Base-by-base conservation (phyloP, 441 rosid genomes). In the Populus hybrid region DNA sequence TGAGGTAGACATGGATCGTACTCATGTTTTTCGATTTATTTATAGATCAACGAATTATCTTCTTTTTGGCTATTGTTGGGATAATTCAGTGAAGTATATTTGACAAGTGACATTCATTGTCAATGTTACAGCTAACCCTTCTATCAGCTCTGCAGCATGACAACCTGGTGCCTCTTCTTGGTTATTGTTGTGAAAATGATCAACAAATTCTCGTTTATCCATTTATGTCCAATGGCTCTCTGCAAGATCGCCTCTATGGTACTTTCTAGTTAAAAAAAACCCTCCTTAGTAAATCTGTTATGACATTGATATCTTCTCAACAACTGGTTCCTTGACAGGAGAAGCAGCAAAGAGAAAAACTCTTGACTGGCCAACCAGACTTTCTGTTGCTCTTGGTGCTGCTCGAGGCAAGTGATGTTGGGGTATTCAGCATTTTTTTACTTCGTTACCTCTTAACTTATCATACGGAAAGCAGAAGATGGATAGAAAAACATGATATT, bases 181-280 rank as follows among this genome's bases (percentile, higher is more conserved):
- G 97, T 80, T 89, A 84, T 74, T 92, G 93, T 40, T 78, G 87
- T 20, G 97, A 92, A 74, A 85, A 87, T 65, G 97, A 92, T 70
- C 94, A 92, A 71, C 97, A 90, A 82, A 92, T 89, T 42, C 91
- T 92, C 11, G 90, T 92, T 50, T 92, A 92, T 81, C 91, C 91
- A 74, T 90, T 89, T 69, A 92, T 92, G 94, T 90, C 93, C 72
- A 92, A 92, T 82, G 97, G 97, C 78, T 90, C 97, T 77, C 86
- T 89, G 64, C 94, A 89, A 82, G 97, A 89, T 79, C 93, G 94
- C 68, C 93, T 92, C 77, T 88, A 90, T 26, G 94, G 97, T 92
- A 90, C 61, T 59, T 76, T 46, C 64, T 69, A 74, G 28, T 75
- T 8, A 14, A 46, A 46, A 46, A 8, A 67, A 70, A 5, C 63